Conservation (phyloP, 2,329 filamentous ascomycete genomes). For the Sporothrix inflata region DNA sequence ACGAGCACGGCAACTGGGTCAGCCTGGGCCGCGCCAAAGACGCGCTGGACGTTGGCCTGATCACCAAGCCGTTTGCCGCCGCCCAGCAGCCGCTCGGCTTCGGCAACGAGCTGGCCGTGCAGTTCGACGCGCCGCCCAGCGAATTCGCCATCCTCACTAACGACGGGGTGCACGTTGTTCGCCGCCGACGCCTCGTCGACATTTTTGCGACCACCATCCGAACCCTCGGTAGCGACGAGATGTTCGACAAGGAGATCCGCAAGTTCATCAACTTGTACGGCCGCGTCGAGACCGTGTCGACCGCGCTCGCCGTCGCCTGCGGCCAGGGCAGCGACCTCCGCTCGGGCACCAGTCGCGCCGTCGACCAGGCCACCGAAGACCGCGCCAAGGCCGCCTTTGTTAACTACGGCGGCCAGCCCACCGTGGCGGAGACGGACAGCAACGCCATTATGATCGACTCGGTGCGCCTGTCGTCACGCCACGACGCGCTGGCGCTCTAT, state of each 20-base stretch:
- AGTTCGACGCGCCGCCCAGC: conserved; percentile 80
- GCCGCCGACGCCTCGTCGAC: conserved; percentile 83
- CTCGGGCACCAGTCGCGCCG: conserved; percentile 73
- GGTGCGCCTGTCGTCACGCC: conserved; percentile 83
- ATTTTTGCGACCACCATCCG: conserved; percentile 85
- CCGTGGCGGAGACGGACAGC: conserved; percentile 76
- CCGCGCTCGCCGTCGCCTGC: conserved; percentile 91
- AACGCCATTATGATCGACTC: conserved; percentile 74
- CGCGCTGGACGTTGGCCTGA: conserved; percentile 77
- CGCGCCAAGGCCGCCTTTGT: conserved; percentile 86
- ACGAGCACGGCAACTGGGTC: conserved; percentile 81
- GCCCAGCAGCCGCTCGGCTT: conserved; percentile 73
- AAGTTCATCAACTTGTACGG: conserved; percentile 87
- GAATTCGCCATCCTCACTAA: conserved; percentile 93
- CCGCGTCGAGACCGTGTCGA: conserved; percentile 83
- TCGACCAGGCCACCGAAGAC: conserved; percentile 84
- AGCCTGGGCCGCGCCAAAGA: conserved; percentile 66
- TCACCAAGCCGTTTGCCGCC: conserved; percentile 73
- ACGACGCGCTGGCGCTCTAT: conserved; percentile 86
- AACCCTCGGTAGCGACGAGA: conserved; percentile 73
- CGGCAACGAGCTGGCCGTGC: conserved; percentile 94
- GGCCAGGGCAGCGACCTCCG: conserved; percentile 80
- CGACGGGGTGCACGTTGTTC: conserved; percentile 83
- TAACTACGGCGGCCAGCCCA: conserved; percentile 86
- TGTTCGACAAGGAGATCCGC: conserved; percentile 77